Base-by-base conservation (phyloP, 495 filamentous ascomycete species). In the Aspergillus cavernicola region DNA sequence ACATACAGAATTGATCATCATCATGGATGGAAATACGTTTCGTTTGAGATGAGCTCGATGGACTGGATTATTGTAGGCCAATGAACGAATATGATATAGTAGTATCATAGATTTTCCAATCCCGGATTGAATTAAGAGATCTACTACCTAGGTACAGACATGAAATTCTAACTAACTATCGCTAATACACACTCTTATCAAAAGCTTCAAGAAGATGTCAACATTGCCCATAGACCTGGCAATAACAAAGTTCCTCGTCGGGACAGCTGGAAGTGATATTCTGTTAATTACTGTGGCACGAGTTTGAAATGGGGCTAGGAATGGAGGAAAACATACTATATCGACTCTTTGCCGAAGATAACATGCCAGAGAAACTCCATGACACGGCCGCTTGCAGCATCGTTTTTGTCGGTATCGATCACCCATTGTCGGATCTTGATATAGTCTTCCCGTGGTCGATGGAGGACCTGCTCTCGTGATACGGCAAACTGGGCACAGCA, bases 361-460 rank as follows among this genome's bases (percentile, higher is more conserved):
- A 78, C 81, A 63, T 85, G 84, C 84, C 84, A 90, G 15, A 86
- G 60, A 61, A 87, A 89, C 68, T 89, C 87, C 80, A 84, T 85
- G 1, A 87, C 77, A n/a, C 87, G 75, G 0, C 87, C 87, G 4
- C 81, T 80, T 29, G 82, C 68, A 44, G 78, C 80, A 63, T 90
- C 84, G 23, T 69, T 72, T 44, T 79, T 63, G 18, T 77, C 69
- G 10, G 82, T 86, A 18, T 77, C 69, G 24, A 88, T 61, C 22
- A 91, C 59, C 86, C 86, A 90, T 51, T 88, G 79, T 19, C 85
- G 77, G 57, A 81, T 80, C 57, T 67, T 78, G 31, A 84, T 60
- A 62, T 84, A 91, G 39, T 82, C 78, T 10, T 75, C 72, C 8
- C 67, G 68, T 11, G 85, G 84, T 24, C 83, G 74, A 9, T 68